Evolutionary conservation across 306 rosid genomes (phyloP).

Genomic region (Ceratonia siliqua): DNA sequence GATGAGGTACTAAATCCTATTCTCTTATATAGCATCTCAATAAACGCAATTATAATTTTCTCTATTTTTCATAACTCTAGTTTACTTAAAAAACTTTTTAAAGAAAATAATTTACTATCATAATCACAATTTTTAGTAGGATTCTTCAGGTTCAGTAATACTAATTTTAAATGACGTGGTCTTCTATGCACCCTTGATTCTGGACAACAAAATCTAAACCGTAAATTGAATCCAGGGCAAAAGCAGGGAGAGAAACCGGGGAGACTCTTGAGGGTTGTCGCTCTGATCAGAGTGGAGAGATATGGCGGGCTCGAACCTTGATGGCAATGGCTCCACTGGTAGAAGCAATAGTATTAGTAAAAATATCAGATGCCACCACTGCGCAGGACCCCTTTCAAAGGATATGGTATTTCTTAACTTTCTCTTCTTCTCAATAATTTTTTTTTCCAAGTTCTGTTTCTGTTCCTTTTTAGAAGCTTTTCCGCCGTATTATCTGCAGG

Average conservation of each 20-base stretch:
- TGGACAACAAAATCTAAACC: neutral
- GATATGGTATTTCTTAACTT: slow-evolving; percentile 50
- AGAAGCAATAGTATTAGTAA: neutral
- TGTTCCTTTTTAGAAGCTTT: neutral
- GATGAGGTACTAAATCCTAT: too few relatives aligned
- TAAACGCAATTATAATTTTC: too few relatives aligned
- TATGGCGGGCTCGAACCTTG: slow-evolving; percentile 31
- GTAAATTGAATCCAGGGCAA: neutral
- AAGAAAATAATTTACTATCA: too few relatives aligned
- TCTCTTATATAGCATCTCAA: too few relatives aligned
- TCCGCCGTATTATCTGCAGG: slow-evolving; percentile 43
- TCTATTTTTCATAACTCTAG: too few relatives aligned
- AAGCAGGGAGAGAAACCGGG: neutral
- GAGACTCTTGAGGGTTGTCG: neutral
- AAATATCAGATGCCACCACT: slow-evolving; percentile 69
- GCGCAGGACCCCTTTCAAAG: slow-evolving; percentile 82
- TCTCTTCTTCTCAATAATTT: neutral
- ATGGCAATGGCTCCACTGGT: neutral
- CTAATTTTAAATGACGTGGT: slow-evolving; percentile 8
- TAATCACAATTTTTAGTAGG: too few relatives aligned
- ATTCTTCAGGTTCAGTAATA: too few relatives aligned
- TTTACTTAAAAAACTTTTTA: too few relatives aligned
- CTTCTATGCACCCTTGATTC: neutral
- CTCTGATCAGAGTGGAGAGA: neutral
- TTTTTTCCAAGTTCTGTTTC: neutral